Conservation (phyloP, 2,329 filamentous ascomycete species). For the Cladosporium phlei region DNA sequence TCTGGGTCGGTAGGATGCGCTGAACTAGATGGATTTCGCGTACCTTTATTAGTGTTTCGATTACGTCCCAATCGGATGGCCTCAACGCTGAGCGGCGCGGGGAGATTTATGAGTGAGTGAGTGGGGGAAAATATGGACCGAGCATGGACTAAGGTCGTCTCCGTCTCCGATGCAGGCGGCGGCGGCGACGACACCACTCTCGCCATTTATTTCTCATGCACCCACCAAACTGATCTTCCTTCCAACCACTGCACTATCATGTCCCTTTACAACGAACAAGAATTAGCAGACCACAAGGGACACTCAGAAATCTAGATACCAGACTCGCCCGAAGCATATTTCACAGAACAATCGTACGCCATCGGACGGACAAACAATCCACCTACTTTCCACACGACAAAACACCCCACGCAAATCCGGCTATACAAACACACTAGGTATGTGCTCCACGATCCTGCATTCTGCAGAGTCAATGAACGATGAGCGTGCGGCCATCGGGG, state of each 20-base stretch:
- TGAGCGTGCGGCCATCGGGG: not conserved
- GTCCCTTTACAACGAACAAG: slow-evolving; percentile 32
- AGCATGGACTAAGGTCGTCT: too few relatives aligned
- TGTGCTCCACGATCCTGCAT: not conserved
- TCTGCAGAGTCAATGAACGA: not conserved
- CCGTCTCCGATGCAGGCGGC: not conserved
- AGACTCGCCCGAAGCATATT: not conserved
- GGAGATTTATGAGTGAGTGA: too few relatives aligned
- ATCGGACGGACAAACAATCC: not conserved
- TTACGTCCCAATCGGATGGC: too few relatives aligned
- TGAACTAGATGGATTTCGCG: too few relatives aligned
- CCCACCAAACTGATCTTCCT: not conserved
- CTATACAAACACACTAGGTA: slow-evolving; percentile 5
- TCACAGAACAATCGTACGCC: not conserved
- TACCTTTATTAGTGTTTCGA: too few relatives aligned
- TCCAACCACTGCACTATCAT: slow-evolving; percentile 17
- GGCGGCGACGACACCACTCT: slow-evolving; percentile 5
- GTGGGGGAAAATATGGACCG: too few relatives aligned
- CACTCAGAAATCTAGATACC: slow-evolving; percentile 21
- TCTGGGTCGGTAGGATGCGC: not conserved
- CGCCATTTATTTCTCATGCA: slow-evolving; percentile 4
- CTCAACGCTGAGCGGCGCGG: too few relatives aligned
- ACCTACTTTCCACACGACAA: not conserved
- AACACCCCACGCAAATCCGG: not conserved
- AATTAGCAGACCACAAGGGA: slow-evolving; percentile 31